A percentile compares a stretch with the other conserved stretches of the same genome.
These are phyloP conservation scores for Lasiosphaeris hirsuta DNA, from an alignment of 495 filamentous ascomycete species.

Conservation along the genomic window DNA sequence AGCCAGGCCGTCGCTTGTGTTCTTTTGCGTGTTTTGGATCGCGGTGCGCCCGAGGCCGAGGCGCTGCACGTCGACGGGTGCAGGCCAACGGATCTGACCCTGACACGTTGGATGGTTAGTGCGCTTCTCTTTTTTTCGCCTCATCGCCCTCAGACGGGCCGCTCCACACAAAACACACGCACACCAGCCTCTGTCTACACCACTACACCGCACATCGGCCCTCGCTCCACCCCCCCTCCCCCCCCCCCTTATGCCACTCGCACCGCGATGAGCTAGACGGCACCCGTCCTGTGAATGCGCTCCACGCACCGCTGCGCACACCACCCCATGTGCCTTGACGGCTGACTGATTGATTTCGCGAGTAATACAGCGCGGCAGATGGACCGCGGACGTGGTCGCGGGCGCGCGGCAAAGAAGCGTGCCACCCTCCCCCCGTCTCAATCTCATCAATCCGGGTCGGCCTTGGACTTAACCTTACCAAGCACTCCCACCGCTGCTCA, in stretches of 20 bases:
- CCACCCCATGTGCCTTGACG: neutral
- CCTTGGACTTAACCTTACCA: neutral
- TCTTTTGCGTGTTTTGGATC: slow-evolving; percentile 1
- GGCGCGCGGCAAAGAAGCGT: slow-evolving; percentile 33
- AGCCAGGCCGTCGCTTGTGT: neutral
- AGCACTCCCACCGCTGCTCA: slow-evolving; percentile 9
- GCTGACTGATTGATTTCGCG: slow-evolving; percentile 19
- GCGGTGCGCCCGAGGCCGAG: neutral
- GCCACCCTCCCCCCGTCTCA: slow-evolving; percentile 17
- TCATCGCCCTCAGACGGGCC: slow-evolving; percentile 17
- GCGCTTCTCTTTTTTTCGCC: slow-evolving; percentile 34
- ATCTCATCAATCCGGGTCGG: slow-evolving; percentile 1
- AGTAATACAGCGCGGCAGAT: slow-evolving; percentile 17
- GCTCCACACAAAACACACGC: neutral
- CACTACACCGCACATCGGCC: neutral
- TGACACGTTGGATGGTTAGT: slow-evolving; percentile 36
- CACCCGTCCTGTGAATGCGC: too few relatives aligned
- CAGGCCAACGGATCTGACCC: slow-evolving; percentile 22
- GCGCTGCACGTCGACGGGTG: slow-evolving; percentile 6
- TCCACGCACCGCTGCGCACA: too few relatives aligned
- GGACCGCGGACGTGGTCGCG: slow-evolving; percentile 32
- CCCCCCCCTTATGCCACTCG: neutral
- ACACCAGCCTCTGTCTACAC: neutral
- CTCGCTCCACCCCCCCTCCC: neutral
- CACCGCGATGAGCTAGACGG: too few relatives aligned